Conservation (phyloP, 2,329 filamentous ascomycete species). For the Proliferodiscus dingleyae region DNA sequence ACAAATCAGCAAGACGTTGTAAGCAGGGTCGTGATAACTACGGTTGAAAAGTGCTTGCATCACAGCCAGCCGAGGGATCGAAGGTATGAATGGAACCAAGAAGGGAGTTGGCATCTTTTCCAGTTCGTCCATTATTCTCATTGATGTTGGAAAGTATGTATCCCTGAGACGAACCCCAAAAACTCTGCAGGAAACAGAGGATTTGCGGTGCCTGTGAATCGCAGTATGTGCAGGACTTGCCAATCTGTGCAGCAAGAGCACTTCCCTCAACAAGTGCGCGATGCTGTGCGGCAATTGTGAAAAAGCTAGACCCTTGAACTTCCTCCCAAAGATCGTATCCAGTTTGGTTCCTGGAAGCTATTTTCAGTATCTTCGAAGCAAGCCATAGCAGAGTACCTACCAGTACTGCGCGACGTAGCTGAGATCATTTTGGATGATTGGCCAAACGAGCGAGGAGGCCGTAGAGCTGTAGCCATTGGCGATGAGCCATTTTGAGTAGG, state of each 20-base stretch:
- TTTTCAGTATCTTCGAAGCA: no score
- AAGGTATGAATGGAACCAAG: constrained; percentile 64
- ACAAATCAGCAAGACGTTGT: not conserved
- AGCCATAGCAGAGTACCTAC: constrained; percentile 32
- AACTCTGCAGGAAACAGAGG: constrained; percentile 68
- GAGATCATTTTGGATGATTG: constrained; percentile 70
- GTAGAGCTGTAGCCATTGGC: constrained; percentile 49
- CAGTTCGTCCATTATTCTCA: constrained; percentile 54
- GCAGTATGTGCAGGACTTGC: constrained; percentile 56
- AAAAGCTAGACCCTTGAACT: constrained; percentile 71
- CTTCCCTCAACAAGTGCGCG: constrained; percentile 65
- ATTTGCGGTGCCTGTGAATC: constrained; percentile 62
- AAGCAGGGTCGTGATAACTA: constrained; percentile 34
- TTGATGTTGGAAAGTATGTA: constrained; percentile 69
- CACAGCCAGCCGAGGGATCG: constrained; percentile 62
- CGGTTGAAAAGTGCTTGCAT: constrained; percentile 71
- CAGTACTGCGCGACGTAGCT: constrained; percentile 71
- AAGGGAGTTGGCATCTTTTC: constrained; percentile 68
- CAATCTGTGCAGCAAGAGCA: constrained; percentile 58
- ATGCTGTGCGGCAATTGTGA: constrained; percentile 67
- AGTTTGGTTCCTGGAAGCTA: constrained; percentile 39
- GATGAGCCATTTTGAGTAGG: constrained; percentile 68
- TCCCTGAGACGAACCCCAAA: constrained; percentile 56
- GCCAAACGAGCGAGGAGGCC: constrained; percentile 57
- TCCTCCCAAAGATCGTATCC: constrained; percentile 83